Base-by-base conservation (phyloP, 768 basidiomycete species). In the Phanerochaete sordida region DNA sequence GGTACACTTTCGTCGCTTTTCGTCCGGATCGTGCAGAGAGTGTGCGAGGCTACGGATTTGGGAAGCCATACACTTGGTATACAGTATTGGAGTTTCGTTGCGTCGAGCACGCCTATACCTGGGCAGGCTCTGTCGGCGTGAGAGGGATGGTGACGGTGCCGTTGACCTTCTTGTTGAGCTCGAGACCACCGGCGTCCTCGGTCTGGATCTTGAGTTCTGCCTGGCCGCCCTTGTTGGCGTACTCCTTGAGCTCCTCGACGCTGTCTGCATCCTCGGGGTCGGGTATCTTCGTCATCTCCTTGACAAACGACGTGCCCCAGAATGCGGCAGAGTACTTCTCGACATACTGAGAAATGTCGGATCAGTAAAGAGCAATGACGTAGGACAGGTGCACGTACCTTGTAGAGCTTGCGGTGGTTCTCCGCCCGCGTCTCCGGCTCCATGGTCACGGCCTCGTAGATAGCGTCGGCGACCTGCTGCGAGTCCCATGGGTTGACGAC, bases 401-500 rank as follows among this genome's bases (percentile, higher is more conserved):
- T 93, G 83, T 93, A 97, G 64, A 99, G 80, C 75, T 99, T 99
- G 66, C 87, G 80, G 73, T 96, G 93, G 75, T 98, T 98, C 74
- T 93, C 90, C 33, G 90, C 89, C n/a, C 93, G 84, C 43, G 82
- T 85, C 47, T 87, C 84, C 3, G 83, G 79, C 51, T 87, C 84
- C 91, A 95, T 95, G 16, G 90, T 93, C 60, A 98, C 88, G 0
- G 97, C 94, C 72, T 93, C 88, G 74, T 94, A 88, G 60, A 99
- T 97, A n/a, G 95, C 94, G 69, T 98, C 88, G 0, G 97, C 97
- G 52, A 97, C 94, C 68, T 95, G 89, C 73, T 98, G 95, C n/a
- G 91, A 91, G 73, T 98, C 97, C 96, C 97, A 95, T 23, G 97
- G 97, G 78, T 99, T 99, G 68, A 98, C 94, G 70, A 99, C 94